Percentiles rank a stretch among this genome's conserved stretches.
These are phyloP conservation scores for Echium plantagineum DNA, from an alignment of 257 asterid species.

Conservation along the genomic window DNA sequence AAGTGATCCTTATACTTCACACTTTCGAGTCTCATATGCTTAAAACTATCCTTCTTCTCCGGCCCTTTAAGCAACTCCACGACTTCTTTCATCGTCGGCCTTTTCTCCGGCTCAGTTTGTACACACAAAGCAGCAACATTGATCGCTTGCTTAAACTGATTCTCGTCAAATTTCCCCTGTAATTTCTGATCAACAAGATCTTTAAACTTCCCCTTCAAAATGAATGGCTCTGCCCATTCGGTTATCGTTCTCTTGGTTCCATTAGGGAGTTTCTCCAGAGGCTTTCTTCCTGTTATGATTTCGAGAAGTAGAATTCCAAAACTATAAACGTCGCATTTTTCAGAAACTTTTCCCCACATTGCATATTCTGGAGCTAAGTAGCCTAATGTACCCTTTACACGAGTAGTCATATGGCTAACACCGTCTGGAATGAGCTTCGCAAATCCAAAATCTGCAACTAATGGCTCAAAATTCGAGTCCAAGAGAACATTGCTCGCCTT, in stretches of 20 bases:
- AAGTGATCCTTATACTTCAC: constrained; percentile 56
- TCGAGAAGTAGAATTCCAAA: constrained; percentile 63
- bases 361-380: constrained; percentile 82
- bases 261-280: constrained; percentile 69
- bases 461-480: constrained; percentile 58
- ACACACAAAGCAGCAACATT: constrained; percentile 66
- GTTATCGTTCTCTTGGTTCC: constrained; percentile 71
- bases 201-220: constrained; percentile 30
- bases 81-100: constrained; percentile 72
- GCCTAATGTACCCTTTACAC: constrained; percentile 76
- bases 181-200: constrained; percentile 68
- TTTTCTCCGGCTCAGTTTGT: constrained; percentile 56
- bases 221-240: constrained; percentile 74
- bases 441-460: constrained; percentile 76
- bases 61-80: constrained; percentile 37
- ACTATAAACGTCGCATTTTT: constrained; percentile 72
- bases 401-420: constrained; percentile 87
- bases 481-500: constrained; percentile 76
- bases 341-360: constrained; percentile 90
- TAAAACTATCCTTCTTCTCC: constrained; percentile 15
- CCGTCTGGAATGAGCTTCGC: constrained; percentile 88
- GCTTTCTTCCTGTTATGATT: constrained; percentile 57
- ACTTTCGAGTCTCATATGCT: constrained; percentile 34
- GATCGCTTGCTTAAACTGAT: constrained; percentile 29
- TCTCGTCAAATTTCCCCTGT: constrained; percentile 46